phyloP scores from a whole-genome alignment of 2,329 filamentous ascomycete genomes.

The Daldinia sp. region DNA sequence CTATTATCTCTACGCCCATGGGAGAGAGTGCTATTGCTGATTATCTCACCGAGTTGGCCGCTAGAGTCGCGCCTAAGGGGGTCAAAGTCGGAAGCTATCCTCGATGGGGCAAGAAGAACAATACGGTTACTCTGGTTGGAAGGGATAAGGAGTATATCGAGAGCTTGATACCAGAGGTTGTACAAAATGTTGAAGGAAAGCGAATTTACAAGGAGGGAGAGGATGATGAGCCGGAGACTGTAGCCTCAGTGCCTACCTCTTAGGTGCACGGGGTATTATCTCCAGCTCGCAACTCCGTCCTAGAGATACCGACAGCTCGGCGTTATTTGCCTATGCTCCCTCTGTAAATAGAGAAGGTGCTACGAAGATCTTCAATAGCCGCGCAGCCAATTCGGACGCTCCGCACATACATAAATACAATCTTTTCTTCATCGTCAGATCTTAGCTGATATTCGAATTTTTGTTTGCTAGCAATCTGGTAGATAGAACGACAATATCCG shows the following conservation, averaged over 20 bases:
- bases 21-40: constrained; percentile 86
- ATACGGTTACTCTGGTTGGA: constrained; percentile 90
- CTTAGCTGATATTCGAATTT: neutral
- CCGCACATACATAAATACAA: constrained; percentile 12
- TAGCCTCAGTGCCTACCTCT: neutral
- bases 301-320: constrained; percentile 11
- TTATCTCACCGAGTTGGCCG: constrained; percentile 84
- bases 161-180: constrained; percentile 80
- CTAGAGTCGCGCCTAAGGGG: constrained; percentile 77
- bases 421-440: neutral
- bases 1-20: constrained; percentile 88
- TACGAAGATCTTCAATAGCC: constrained; percentile 27
- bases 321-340: neutral
- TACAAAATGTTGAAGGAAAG: constrained; percentile 78
- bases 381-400: constrained; percentile 23
- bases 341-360: constrained; percentile 37
- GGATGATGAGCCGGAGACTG: constrained; percentile 61
- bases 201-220: constrained; percentile 79
- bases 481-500: too few species aligned
- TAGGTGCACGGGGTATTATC: neutral
- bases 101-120: constrained; percentile 86
- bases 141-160: constrained; percentile 83
- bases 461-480: too few species aligned
- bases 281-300: neutral
- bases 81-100: constrained; percentile 98